These are phyloP conservation scores for Hyaloscypha bicolor DNA, from an alignment of 495 filamentous ascomycete species.

Conservation along the genomic window DNA sequence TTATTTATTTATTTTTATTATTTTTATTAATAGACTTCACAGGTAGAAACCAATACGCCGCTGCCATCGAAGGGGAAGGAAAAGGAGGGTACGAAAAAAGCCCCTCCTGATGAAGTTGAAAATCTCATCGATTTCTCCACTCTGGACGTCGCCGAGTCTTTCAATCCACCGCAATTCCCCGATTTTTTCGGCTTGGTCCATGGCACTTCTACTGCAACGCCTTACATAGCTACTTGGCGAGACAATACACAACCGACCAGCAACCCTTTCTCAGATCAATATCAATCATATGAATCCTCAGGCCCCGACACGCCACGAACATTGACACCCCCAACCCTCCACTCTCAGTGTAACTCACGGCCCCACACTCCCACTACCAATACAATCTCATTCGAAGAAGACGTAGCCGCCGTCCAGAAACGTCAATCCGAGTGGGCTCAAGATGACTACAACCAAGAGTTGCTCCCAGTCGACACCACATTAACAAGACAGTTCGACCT, in stretches of 20 bases:
- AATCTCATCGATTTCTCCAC: too few relatives aligned
- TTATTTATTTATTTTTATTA: too few relatives aligned
- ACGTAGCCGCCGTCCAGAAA: not conserved
- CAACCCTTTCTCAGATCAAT: slow-evolving; percentile 11
- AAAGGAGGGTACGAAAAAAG: too few relatives aligned
- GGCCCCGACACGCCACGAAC: slow-evolving; percentile 5
- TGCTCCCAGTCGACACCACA: not conserved
- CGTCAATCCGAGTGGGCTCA: slow-evolving; percentile 7
- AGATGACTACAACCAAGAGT: not conserved
- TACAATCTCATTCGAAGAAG: not conserved
- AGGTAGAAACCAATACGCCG: too few relatives aligned
- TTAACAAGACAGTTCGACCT: slow-evolving; percentile 1
- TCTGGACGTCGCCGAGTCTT: too few relatives aligned
- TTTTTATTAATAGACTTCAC: too few relatives aligned
- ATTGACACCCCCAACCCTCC: not conserved
- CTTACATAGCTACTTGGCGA: slow-evolving; percentile 6
- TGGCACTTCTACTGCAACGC: not conserved
- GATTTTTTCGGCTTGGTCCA: not conserved
- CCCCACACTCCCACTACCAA: not conserved
- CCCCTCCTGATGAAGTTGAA: too few relatives aligned
- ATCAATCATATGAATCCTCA: not conserved
- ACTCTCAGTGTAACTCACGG: not conserved
- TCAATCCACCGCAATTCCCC: not conserved
- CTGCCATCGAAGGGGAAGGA: too few relatives aligned
- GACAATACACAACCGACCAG: not conserved